Percentiles rank a stretch among this genome's conserved stretches.
phyloP scores from a whole-genome alignment of 306 rosid species.

The Inga oerstediana region DNA sequence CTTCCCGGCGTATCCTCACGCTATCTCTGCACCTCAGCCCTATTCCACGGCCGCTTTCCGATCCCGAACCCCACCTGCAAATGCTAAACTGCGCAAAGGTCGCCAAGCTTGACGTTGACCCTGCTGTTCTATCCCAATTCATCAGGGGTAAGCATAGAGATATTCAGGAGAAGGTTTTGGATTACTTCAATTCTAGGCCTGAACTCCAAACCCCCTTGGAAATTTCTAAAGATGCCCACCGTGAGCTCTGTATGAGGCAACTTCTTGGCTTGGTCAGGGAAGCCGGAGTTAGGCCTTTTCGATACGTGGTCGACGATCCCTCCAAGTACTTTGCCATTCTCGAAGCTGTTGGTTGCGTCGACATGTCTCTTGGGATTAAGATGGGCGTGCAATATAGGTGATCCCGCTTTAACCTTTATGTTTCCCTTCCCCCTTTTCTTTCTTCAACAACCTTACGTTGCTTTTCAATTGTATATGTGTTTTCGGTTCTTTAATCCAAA shows the following conservation, averaged over 20 bases:
- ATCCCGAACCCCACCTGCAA: constrained; percentile 21
- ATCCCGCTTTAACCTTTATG: neutral
- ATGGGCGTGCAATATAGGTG: constrained; percentile 96
- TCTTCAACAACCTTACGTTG: neutral
- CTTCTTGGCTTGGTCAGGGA: constrained; percentile 72
- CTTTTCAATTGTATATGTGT: neutral
- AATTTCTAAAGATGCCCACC: constrained; percentile 71
- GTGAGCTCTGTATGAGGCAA: constrained; percentile 84
- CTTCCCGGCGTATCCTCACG: constrained; percentile 58
- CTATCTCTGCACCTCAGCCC: constrained; percentile 67
- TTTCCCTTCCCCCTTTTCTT: neutral
- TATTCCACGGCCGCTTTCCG: neutral
- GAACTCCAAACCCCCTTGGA: constrained; percentile 86
- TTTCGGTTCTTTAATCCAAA: neutral
- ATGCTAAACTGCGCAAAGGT: constrained; percentile 49
- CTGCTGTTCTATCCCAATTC: constrained; percentile 40
- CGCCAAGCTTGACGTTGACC: constrained; percentile 50
- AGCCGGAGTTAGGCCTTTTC: constrained; percentile 71
- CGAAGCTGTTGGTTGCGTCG: constrained; percentile 86
- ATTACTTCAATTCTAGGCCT: constrained; percentile 66
- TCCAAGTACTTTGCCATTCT: constrained; percentile 67
- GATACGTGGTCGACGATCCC: constrained; percentile 64
- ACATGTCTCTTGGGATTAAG: constrained; percentile 89
- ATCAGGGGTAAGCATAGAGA: constrained; percentile 74
- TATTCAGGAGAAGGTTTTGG: constrained; percentile 63